Percentiles rank a stretch among this genome's conserved stretches.
Conservation (phyloP, 768 basidiomycete genomes). For the Mycena albidolilacea region DNA sequence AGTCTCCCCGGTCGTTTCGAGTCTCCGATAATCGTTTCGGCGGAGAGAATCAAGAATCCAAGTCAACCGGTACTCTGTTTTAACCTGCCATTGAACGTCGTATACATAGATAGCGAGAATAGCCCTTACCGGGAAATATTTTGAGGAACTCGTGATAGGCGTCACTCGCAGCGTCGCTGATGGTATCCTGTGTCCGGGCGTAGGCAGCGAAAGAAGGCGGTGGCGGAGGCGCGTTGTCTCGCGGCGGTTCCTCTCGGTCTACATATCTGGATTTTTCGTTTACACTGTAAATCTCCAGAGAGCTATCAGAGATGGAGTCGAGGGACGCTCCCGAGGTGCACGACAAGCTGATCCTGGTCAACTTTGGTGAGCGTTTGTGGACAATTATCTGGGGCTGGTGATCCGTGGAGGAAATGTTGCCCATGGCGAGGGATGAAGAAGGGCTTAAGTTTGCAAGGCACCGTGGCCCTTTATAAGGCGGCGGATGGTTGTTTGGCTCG, state of each 20-base stretch:
- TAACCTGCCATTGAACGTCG: conserved; percentile 7
- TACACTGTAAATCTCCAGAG: conserved; percentile 58
- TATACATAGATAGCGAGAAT: neutral
- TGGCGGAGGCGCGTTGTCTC: conserved; percentile 22
- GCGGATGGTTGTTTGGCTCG: conserved; percentile 22
- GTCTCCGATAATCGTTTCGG: conserved; percentile 71
- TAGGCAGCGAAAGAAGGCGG: conserved; percentile 57
- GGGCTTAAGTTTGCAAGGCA: conserved; percentile 9
- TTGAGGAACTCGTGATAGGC: conserved; percentile 43
- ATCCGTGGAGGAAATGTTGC: conserved; percentile 47
- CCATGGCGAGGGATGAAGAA: conserved; percentile 44
- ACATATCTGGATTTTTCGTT: conserved; percentile 40
- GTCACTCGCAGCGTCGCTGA: conserved; percentile 33
- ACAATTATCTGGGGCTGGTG: conserved; percentile 31
- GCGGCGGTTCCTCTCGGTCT: conserved; percentile 19
- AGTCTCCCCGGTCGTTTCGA: conserved; percentile 76
- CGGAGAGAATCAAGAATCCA: conserved; percentile 82
- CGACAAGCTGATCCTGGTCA: conserved; percentile 58
- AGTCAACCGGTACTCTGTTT: conserved; percentile 72
- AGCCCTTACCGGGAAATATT: conserved; percentile 42
- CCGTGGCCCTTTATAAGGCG: conserved; percentile 28
- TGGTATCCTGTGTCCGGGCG: conserved; percentile 33
- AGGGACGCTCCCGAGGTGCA: conserved; percentile 54
- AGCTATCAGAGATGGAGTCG: conserved; percentile 51
- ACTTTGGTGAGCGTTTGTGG: conserved; percentile 50